Percentiles rank a stretch among this genome's conserved stretches.
phyloP scores from a whole-genome alignment of 768 basidiomycete species.

The Tremella yokohamensis region DNA sequence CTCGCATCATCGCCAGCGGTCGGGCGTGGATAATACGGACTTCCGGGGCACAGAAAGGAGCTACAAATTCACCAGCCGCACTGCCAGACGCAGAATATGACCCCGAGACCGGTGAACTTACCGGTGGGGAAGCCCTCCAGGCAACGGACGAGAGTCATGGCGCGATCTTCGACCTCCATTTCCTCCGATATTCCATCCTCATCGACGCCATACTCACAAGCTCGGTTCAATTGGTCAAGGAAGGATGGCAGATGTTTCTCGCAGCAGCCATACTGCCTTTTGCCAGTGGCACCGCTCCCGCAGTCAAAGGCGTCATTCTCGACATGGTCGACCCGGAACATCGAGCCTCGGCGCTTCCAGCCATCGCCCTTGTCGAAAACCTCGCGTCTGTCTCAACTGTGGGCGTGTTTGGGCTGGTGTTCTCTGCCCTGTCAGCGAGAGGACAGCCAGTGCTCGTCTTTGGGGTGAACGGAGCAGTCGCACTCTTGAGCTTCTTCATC shows the following conservation, averaged over 20 bases:
- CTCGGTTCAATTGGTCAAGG: slow-evolving; percentile 17
- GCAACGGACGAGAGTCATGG: slow-evolving; percentile 37
- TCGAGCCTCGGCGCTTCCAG: slow-evolving; percentile 42
- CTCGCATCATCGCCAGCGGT: slow-evolving; percentile 27
- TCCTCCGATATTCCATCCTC: slow-evolving; percentile 42
- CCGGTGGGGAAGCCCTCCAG: slow-evolving; percentile 14
- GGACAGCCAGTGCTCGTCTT: slow-evolving; percentile 35
- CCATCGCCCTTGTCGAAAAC: slow-evolving; percentile 44
- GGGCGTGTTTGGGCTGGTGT: slow-evolving; percentile 30
- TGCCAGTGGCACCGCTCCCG: slow-evolving; percentile 46
- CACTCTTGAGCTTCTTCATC: slow-evolving; percentile 2
- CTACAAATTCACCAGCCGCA: slow-evolving; percentile 7
- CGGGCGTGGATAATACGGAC: slow-evolving; percentile 6
- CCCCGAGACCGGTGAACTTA: slow-evolving; percentile 22
- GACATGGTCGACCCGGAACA: slow-evolving; percentile 44
- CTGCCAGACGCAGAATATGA: slow-evolving; percentile 17
- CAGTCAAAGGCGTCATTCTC: slow-evolving; percentile 48
- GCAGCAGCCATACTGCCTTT: slow-evolving; percentile 46
- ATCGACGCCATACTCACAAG: slow-evolving; percentile 43
- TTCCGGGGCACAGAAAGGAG: slow-evolving; percentile 13
- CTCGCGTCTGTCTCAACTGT: slow-evolving; percentile 37
- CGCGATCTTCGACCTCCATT: slow-evolving; percentile 44
- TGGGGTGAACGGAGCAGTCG: slow-evolving; percentile 31
- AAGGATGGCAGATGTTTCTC: slow-evolving; percentile 43
- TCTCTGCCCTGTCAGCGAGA: slow-evolving; percentile 29